phyloP scores from a whole-genome alignment of 768 basidiomycete species.

The Suillus tomentosus region DNA sequence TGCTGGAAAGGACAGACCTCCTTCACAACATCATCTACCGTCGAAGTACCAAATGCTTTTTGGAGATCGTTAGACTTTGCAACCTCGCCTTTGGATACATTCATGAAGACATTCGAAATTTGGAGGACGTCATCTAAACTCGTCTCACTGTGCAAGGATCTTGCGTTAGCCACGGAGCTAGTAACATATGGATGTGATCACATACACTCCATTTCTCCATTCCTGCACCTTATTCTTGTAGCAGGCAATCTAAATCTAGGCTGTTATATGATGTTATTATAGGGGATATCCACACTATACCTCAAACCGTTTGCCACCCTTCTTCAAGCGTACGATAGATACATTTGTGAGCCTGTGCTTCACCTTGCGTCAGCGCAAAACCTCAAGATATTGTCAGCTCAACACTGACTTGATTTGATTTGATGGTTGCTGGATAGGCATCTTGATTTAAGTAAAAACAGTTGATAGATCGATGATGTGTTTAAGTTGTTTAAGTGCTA shows the following conservation, averaged over 20 bases:
- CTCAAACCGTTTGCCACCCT: slow-evolving; percentile 97
- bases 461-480: not conserved
- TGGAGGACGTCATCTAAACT: slow-evolving; percentile 95
- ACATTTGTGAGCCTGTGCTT: slow-evolving; percentile 87
- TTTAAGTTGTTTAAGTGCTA: not conserved
- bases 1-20: slow-evolving; percentile 53
- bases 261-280: not conserved
- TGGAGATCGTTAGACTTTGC: slow-evolving; percentile 88
- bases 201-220: slow-evolving; percentile 89
- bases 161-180: slow-evolving; percentile 7
- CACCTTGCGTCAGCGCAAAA: slow-evolving; percentile 17
- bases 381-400: slow-evolving; percentile 3
- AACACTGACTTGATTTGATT: slow-evolving; percentile 79
- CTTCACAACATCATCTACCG: slow-evolving; percentile 71
- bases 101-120: slow-evolving; percentile 93
- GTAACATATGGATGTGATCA: not conserved
- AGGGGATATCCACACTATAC: slow-evolving; percentile 38
- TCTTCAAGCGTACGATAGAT: slow-evolving; percentile 93
- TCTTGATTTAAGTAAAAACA: slow-evolving; percentile 15
- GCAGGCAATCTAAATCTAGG: slow-evolving; percentile 75
- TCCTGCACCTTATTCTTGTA: slow-evolving; percentile 99
- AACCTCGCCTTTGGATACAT: slow-evolving; percentile 95
- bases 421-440: slow-evolving; percentile 79
- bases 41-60: slow-evolving; percentile 85
- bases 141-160: slow-evolving; percentile 63